These are phyloP conservation scores for Ascochyta koolunga DNA, from an alignment of 2,329 filamentous ascomycete species.

Conservation along the genomic window DNA sequence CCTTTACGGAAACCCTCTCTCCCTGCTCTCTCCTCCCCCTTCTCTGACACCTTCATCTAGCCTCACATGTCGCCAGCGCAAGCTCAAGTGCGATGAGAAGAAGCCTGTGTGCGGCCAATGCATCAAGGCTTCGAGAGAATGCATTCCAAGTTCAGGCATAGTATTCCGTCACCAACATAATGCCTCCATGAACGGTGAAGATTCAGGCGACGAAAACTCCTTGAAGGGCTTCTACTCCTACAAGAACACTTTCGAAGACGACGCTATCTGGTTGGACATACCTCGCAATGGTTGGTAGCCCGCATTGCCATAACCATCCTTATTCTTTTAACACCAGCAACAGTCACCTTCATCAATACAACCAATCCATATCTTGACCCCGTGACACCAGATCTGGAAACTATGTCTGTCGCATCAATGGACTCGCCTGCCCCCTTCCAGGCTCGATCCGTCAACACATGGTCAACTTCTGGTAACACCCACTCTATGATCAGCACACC, in stretches of 20 bases:
- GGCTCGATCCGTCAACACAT: constrained; percentile 31
- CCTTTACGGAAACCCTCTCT: too few relatives aligned
- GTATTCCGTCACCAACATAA: constrained; percentile 73
- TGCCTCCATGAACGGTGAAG: constrained; percentile 67
- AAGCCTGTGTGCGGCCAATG: constrained; percentile 67
- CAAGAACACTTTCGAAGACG: constrained; percentile 67
- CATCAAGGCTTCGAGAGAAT: constrained; percentile 64
- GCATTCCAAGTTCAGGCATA: constrained; percentile 66
- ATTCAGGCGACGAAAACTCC: constrained; percentile 51
- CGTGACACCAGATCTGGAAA: constrained; percentile 43
- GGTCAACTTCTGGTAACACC: constrained; percentile 35
- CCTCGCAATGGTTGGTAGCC: constrained; percentile 59
- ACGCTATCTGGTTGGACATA: constrained; percentile 67
- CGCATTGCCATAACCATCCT: not conserved
- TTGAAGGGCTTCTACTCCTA: constrained; percentile 69
- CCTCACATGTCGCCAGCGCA: constrained; percentile 63
- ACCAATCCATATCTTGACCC: constrained; percentile 65
- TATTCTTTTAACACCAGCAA: constrained; percentile 12
- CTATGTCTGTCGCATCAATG: constrained; percentile 38
- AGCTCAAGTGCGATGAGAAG: constrained; percentile 70
- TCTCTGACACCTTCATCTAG: constrained; percentile 28
- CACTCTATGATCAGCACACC: constrained; percentile 40
- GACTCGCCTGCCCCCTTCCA: constrained; percentile 43
- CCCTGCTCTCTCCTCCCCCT: too few relatives aligned
- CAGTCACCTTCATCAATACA: constrained; percentile 67